These are phyloP conservation scores for Fusarium tjaetaba DNA, from an alignment of 2,329 filamentous ascomycete species.

Conservation along the genomic window DNA sequence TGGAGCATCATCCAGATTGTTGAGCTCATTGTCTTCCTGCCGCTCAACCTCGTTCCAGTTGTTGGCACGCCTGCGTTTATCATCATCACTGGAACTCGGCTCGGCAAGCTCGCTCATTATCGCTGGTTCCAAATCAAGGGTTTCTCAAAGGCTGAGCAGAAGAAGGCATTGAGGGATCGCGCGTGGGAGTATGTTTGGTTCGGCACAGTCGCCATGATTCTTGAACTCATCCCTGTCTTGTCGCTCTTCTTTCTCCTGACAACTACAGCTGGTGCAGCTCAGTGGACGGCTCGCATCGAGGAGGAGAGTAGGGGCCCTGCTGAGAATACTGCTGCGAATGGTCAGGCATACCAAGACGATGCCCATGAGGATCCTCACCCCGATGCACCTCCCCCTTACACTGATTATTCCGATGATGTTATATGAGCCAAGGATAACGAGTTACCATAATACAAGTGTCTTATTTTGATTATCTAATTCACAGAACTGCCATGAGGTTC, in stretches of 20 bases:
- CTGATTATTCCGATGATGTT: constrained; percentile 47
- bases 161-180: constrained; percentile 72
- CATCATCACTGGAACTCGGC: constrained; percentile 84
- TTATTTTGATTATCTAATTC: not conserved
- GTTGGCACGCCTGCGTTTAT: constrained; percentile 88
- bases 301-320: constrained; percentile 53
- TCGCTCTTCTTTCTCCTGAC: constrained; percentile 97
- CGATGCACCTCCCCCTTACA: constrained; percentile 44
- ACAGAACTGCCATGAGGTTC: not conserved
- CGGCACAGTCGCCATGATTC: constrained; percentile 81
- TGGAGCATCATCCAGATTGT: constrained; percentile 92
- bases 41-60: constrained; percentile 87
- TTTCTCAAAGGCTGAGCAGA: constrained; percentile 77
- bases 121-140: constrained; percentile 86
- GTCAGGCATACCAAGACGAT: constrained; percentile 8
- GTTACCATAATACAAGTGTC: not conserved
- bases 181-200: constrained; percentile 94
- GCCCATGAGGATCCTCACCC: constrained; percentile 26
- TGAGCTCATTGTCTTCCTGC: constrained; percentile 81
- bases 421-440: constrained; percentile 19
- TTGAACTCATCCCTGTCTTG: constrained; percentile 88
- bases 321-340: constrained; percentile 14
- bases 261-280: constrained; percentile 81
- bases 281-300: constrained; percentile 88
- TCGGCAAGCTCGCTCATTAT: constrained; percentile 90